Conservation (phyloP, 2,329 filamentous ascomycete species). For the Biscogniauxia marginata region DNA sequence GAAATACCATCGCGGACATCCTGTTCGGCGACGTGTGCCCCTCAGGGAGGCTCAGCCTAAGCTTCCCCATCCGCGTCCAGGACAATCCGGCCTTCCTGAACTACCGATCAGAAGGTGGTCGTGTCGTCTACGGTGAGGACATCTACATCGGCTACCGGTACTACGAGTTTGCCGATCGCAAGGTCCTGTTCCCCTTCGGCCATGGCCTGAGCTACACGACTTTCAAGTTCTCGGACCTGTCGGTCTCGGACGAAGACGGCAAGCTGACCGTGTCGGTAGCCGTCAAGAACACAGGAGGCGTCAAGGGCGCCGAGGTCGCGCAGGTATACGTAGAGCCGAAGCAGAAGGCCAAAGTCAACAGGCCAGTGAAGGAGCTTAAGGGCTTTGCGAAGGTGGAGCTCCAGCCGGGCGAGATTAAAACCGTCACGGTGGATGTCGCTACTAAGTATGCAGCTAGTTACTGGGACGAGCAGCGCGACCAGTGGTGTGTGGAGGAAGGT, state of each 20-base stretch:
- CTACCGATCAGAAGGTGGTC: conserved; percentile 67
- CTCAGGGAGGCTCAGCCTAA: conserved; percentile 71
- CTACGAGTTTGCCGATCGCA: conserved; percentile 68
- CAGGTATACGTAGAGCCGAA: conserved; percentile 57
- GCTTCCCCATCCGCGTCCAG: conserved; percentile 65
- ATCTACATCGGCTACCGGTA: conserved; percentile 79
- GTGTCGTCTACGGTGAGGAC: conserved; percentile 76
- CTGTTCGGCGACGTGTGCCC: conserved; percentile 74
- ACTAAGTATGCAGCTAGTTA: conserved; percentile 67
- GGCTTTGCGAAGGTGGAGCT: conserved; percentile 65
- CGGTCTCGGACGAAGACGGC: conserved; percentile 45
- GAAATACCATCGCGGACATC: conserved; percentile 76
- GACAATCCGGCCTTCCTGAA: conserved; percentile 78
- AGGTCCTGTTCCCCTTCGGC: conserved; percentile 73
- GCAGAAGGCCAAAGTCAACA: conserved; percentile 52
- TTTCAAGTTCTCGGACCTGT: conserved; percentile 56
- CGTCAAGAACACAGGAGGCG: conserved; percentile 60
- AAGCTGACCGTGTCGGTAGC: conserved; percentile 49
- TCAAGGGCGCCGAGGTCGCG: conserved; percentile 53
- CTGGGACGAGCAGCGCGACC: conserved; percentile 65
- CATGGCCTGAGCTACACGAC: conserved; percentile 77
- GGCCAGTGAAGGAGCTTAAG: conserved; percentile 62
- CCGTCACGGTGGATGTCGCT: conserved; percentile 53
- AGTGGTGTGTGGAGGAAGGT: conserved; percentile 67
- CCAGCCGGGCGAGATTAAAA: conserved; percentile 56